These are phyloP conservation scores for Allium sativum DNA, from an alignment of 106 monocot species.

Conservation along the genomic window DNA sequence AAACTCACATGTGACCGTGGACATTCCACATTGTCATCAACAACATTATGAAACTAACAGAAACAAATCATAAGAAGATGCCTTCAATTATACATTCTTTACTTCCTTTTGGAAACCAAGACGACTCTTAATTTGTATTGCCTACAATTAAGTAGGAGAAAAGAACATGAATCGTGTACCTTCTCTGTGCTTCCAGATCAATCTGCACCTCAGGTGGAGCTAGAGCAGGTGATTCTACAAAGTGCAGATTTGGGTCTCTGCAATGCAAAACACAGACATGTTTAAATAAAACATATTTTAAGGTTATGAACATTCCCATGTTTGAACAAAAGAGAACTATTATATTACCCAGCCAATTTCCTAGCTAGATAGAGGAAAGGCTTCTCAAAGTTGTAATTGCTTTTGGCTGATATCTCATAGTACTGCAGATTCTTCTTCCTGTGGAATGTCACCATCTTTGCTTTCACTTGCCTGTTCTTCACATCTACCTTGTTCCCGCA, in stretches of 20 bases:
- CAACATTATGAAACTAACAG: too few species aligned
- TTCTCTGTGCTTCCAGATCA: conserved; percentile 32
- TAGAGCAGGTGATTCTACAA: conserved; percentile 52
- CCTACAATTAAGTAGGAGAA: too few species aligned
- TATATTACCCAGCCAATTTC: conserved; percentile 32
- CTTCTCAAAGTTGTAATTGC: conserved; percentile 44
- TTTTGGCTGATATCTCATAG: conserved; percentile 40
- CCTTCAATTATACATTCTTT: too few species aligned
- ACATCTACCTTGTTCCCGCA: conserved; percentile 45
- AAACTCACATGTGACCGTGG: background rate
- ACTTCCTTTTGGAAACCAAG: too few species aligned
- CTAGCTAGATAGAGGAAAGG: conserved; percentile 37
- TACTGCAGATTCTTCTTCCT: conserved; percentile 46
- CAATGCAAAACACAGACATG: background rate
- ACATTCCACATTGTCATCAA: too few species aligned
- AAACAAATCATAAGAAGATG: too few species aligned
- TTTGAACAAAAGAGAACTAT: background rate
- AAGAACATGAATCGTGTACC: conserved; percentile 10
- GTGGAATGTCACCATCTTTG: conserved; percentile 33
- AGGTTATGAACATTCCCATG: background rate
- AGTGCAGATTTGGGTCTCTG: conserved; percentile 48
- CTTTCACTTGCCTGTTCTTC: conserved; percentile 39
- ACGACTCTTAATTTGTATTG: too few species aligned
- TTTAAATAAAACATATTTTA: background rate
- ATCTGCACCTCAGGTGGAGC: conserved; percentile 56